A percentile compares a stretch with the other conserved stretches of the same genome.
Conservation (phyloP, 345 rosid species). For the Salix caprea region DNA sequence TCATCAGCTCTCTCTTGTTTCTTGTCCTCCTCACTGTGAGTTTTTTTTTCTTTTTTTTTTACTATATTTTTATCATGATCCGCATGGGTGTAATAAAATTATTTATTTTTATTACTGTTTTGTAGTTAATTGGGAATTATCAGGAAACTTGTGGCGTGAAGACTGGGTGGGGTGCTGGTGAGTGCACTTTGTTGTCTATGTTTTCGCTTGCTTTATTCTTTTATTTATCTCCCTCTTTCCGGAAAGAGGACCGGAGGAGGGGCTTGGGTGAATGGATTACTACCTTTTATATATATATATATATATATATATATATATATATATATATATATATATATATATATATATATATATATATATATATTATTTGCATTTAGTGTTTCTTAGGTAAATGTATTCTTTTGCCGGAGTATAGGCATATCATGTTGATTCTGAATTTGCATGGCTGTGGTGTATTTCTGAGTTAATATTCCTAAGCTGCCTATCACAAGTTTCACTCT, state of each 20-base stretch:
- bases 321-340: no score
- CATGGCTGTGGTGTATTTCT: no score
- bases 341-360: no score
- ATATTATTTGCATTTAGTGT: no score
- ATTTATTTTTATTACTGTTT: slow-evolving; percentile 3
- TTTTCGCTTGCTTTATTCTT: background rate
- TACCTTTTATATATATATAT: no score
- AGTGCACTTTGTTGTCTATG: slow-evolving; percentile 3
- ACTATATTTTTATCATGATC: background rate
- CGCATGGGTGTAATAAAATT: background rate
- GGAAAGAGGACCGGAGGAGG: background rate
- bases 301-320: no score
- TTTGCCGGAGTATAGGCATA: no score
- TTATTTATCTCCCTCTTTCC: background rate
- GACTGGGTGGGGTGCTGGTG: slow-evolving; percentile 94
- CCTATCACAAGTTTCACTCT: background rate
- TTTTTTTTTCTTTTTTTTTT: background rate
- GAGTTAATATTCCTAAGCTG: background rate
- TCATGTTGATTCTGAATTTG: no score
- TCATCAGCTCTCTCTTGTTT: slow-evolving; percentile 75
- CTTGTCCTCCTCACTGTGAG: slow-evolving; percentile 67
- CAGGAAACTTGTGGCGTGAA: slow-evolving; percentile 73
- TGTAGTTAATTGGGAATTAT: slow-evolving; percentile 84
- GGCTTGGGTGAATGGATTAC: no score
- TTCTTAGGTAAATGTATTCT: no score